These are phyloP conservation scores for Lycium ferocissimum DNA, from an alignment of 257 asterid genomes.

Conservation along the genomic window DNA sequence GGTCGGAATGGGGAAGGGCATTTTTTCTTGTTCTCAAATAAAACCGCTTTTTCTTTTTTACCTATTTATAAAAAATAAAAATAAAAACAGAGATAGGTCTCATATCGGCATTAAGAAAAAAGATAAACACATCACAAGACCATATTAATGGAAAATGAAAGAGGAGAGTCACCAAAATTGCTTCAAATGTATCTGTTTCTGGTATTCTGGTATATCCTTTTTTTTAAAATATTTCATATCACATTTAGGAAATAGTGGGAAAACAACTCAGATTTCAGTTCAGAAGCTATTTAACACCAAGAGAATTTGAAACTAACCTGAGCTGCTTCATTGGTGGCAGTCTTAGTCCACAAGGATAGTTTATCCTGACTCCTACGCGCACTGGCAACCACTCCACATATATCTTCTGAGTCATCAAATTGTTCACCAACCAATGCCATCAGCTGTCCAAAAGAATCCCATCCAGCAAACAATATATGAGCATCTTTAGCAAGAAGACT, in stretches of 20 bases:
- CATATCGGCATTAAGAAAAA: not conserved
- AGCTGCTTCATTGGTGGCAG: slow-evolving; percentile 88
- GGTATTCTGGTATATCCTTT: not conserved
- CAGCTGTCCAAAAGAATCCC: slow-evolving; percentile 46
- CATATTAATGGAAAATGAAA: not conserved
- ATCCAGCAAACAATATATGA: not conserved
- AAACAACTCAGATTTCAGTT: not conserved
- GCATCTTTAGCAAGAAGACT: slow-evolving; percentile 7
- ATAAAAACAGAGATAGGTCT: not conserved
- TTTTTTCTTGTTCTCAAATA: not conserved
- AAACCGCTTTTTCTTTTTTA: not conserved
- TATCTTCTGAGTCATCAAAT: slow-evolving; percentile 77
- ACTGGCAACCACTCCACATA: slow-evolving; percentile 82
- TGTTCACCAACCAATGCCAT: slow-evolving; percentile 87
- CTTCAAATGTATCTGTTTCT: slow-evolving; percentile 5
- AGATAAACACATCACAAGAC: not conserved
- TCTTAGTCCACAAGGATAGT: slow-evolving; percentile 89
- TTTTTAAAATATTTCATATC: not conserved
- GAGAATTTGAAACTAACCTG: slow-evolving; percentile 57
- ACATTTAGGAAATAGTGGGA: not conserved
- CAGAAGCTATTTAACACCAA: not conserved
- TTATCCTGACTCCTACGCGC: slow-evolving; percentile 87
- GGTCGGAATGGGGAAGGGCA: not conserved
- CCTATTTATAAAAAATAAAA: not conserved
- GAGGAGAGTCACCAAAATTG: not conserved